Evolutionary conservation across 768 basidiomycete species (phyloP), one percentile per base, ranked within the genome.

Genomic region (Kwoniella bestiolae): DNA sequence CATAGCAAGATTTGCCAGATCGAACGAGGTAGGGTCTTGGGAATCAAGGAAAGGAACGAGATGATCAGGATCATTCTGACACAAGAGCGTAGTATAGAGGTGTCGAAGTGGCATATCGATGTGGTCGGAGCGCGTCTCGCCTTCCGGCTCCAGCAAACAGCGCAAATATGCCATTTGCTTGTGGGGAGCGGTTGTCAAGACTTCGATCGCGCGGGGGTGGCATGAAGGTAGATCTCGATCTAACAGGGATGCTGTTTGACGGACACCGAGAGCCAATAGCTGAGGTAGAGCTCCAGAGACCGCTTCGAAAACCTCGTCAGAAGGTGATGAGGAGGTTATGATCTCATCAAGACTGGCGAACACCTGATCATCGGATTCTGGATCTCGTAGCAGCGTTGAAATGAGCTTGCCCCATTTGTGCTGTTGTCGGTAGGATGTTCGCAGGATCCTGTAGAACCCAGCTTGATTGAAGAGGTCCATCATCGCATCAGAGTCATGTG

Each of bases 381-480:
- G 84, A 79, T 97, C 94, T 21, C 86, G 84, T 45, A 98, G 78
- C 75, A 89, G 90, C 3, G 91, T 89, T 52, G 84, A 83, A 28
- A 95, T 81, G 35, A 97, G 83, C 16, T 86, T 84, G 3, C 86
- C 84, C 94, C 93, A 98, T 66, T 86, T 84, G 25, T 82, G 84
- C 51, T 94, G 91, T 55, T 88, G 87, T 18, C 86, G 85, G 81
- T 92, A 88, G 85, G 91, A 89, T 8, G 86, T 84, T 45, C 93
- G 88, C 26, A 99, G 83, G 65, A 99, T 94, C 41, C 94, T 87
- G 79, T 88, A 94, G 83, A 99, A 99, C 0, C 91, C 89, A 0
- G 95, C 94, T 9, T 83, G 75, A 72, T 90, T 87, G 76, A 97
- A 95, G 2, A 92, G 82, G 9, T 76, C 76, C 44, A 89, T 80